Evolutionary conservation across 345 rosid species (phyloP), one percentile per base, ranked within the genome.

Genomic region (Salix purpurea): DNA sequence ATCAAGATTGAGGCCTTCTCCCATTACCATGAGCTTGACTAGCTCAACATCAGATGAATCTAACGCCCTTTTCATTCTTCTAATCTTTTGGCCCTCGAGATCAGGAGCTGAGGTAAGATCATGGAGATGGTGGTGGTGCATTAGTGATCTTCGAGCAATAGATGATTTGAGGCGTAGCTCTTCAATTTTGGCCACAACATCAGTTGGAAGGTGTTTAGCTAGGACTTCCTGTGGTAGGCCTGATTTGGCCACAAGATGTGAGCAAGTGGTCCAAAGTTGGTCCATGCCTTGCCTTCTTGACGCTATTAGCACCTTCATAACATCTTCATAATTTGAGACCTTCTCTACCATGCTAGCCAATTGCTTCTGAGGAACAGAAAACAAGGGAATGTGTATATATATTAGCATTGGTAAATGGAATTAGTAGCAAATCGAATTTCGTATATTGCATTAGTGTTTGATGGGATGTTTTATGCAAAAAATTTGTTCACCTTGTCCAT

Each of bases 11-110:
- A 96, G 91, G n/a, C 99, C 99, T 86, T 96, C 99, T 13, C 98
- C 98, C 99, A 96, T 96, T 34, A 96, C 99, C 99, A 96, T 96
- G 5, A 96, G 93, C 87, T 94, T 96, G 52, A 96, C 97, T 0
- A 96, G 85, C 73, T 96, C 98, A 5, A 96, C 98, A 64, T 96
- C 99, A 0, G 98, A 96, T 2, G 98, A 92, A 79, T 96, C 99
- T 13, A 96, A 82, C 6, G 99, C 99, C 40, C 97, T 80, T 80
- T 97, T 88, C 99, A 96, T 96, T 50, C 97, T 83, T 24, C 97
- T 84, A 36, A 96, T 94, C 78, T 96, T 96, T 65, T 96, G 98
- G 82, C 94, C 97, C 81, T 96, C 99, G 0, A 94, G 91, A 71
- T 92, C 97, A 26, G 93, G 88, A 0, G 94, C 93, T 4, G 88